phyloP scores from a whole-genome alignment of 805 yeast species.

The Spathaspora sp. region DNA sequence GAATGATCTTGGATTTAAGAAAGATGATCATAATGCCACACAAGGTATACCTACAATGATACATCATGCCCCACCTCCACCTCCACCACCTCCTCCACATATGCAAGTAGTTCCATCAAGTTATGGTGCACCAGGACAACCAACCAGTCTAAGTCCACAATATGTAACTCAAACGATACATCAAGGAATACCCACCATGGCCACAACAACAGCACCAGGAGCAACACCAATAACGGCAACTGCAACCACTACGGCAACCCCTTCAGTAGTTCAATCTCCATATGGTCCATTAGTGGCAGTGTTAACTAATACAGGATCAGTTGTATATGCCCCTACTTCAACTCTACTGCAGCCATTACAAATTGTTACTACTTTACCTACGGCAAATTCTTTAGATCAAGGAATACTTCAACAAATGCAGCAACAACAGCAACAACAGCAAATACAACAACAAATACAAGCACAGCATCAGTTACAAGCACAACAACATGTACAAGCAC shows the following conservation, averaged over 20 bases:
- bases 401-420: not conserved
- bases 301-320: constrained; percentile 16
- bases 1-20: constrained; percentile 7
- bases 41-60: not conserved
- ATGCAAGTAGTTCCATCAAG: not conserved
- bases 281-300: constrained; percentile 24
- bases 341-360: constrained; percentile 3
- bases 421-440: constrained; percentile 5
- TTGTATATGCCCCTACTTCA: constrained; percentile 9
- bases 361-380: constrained; percentile 1
- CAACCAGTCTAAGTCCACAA: not conserved
- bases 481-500: not conserved
- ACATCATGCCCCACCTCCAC: not conserved
- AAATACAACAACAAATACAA: constrained; percentile 9
- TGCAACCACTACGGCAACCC: not conserved
- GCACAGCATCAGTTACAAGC: not conserved
- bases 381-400: not conserved
- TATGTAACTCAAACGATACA: not conserved
- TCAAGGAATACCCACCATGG: not conserved
- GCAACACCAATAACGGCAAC: constrained; percentile 1
- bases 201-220: not conserved
- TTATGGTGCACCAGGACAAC: not conserved
- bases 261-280: constrained; percentile 17
- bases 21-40: constrained; percentile 3
- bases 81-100: constrained; percentile 1